These are phyloP conservation scores for Leptomonas pyrrhocoris DNA, from an alignment of 208 protist species.

Conservation along the genomic window DNA sequence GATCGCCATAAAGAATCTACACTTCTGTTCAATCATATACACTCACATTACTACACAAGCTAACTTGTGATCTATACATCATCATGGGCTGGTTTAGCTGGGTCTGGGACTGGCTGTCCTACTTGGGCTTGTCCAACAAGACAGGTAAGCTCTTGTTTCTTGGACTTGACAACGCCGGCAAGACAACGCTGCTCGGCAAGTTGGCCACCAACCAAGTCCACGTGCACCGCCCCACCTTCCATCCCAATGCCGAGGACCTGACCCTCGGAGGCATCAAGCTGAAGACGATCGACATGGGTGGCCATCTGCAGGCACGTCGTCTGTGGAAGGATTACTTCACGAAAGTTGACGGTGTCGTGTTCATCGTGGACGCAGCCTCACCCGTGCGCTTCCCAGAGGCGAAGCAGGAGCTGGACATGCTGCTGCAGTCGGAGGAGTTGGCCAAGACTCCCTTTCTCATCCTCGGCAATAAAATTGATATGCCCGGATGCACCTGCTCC, in stretches of 20 bases:
- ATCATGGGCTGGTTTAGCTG: constrained; percentile 90
- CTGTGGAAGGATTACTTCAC: constrained; percentile 99
- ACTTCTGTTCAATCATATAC: background rate
- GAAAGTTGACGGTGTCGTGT: constrained; percentile 99
- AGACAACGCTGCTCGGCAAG: constrained; percentile 99
- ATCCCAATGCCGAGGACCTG: constrained; percentile 97
- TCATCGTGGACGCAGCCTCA: constrained; percentile 98
- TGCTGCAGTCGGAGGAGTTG: constrained; percentile 95
- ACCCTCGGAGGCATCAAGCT: constrained; percentile 98
- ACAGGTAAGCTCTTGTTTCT: constrained; percentile 98
- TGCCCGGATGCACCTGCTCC: constrained; percentile 84
- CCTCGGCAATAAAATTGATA: constrained; percentile 99
- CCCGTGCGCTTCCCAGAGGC: constrained; percentile 96
- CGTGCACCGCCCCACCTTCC: constrained; percentile 89
- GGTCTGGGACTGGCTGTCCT: constrained; percentile 93
- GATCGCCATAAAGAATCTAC: no score
- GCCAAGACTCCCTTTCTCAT: constrained; percentile 98
- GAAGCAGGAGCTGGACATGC: constrained; percentile 96
- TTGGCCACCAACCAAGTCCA: constrained; percentile 90
- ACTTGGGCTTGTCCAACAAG: constrained; percentile 91
- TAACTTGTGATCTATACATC: background rate
- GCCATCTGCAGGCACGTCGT: constrained; percentile 96
- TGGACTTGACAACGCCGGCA: constrained; percentile 99
- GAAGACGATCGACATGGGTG: constrained; percentile 99
- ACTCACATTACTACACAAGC: background rate